Conservation (phyloP, 129 eudicot species). For the Glebionis coronaria region DNA sequence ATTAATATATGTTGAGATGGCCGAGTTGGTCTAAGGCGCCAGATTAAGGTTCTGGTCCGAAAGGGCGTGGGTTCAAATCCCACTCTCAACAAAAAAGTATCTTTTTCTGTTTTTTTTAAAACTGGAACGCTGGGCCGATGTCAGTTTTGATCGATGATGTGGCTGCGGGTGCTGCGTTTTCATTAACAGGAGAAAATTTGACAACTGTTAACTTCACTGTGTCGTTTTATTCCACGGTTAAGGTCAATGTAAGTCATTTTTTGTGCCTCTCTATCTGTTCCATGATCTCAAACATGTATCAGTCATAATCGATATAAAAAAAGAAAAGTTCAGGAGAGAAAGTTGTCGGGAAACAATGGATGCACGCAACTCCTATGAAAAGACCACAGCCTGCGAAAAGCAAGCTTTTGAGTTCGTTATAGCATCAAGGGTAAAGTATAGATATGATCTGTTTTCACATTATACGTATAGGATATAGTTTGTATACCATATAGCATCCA, state of each 20-base stretch:
- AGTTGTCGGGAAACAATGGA: conserved; percentile 32
- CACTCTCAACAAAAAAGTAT: conserved; percentile 70
- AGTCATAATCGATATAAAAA: conserved; percentile 16
- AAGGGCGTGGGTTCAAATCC: conserved; percentile 98
- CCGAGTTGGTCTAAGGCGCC: conserved; percentile 99
- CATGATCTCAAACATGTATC: too few species aligned
- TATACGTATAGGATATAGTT: not conserved
- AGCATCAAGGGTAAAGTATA: too few species aligned
- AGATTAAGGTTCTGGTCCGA: conserved; percentile 99
- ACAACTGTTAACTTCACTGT: conserved; percentile 27
- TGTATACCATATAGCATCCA: conserved; percentile 7
- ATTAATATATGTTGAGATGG: too few species aligned
- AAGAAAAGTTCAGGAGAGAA: conserved; percentile 28
- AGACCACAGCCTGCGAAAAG: conserved; percentile 18
- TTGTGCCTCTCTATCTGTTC: too few species aligned
- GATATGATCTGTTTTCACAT: too few species aligned
- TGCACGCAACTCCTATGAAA: conserved; percentile 21
- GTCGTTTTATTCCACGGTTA: conserved; percentile 25
- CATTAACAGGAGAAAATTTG: conserved; percentile 1
- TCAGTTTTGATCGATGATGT: conserved; percentile 27
- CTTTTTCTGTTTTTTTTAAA: too few species aligned
- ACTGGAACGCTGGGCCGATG: conserved; percentile 25
- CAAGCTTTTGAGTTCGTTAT: too few species aligned
- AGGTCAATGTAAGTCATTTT: conserved; percentile 25
- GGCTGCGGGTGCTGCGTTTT: conserved; percentile 28